Conservation (phyloP, 192 early-diverging fungal species). For the Kappamyces sp. region DNA sequence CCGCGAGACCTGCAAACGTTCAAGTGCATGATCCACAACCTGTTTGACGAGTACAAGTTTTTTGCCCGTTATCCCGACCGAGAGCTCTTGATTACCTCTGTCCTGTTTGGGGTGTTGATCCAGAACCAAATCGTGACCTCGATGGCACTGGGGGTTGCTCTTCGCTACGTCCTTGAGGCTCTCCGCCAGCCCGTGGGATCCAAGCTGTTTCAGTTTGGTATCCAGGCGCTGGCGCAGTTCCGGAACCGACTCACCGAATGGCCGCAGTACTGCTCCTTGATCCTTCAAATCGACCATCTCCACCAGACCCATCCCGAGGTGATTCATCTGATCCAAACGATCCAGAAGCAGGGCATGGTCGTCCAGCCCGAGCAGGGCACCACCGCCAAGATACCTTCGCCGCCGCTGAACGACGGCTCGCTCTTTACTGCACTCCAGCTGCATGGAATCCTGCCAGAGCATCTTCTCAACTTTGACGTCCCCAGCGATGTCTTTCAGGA, state of each 20-base stretch:
- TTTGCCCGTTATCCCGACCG: conserved; percentile 92
- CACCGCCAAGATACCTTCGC: conserved; percentile 14
- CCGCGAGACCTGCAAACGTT: conserved; percentile 75
- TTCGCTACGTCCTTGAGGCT: conserved; percentile 86
- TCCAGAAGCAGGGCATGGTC: conserved; percentile 16
- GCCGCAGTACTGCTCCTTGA: conserved; percentile 79
- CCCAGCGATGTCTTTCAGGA: conserved; percentile 67
- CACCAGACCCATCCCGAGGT: conserved; percentile 72
- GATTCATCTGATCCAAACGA: conserved; percentile 54
- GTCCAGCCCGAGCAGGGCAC: conserved; percentile 3
- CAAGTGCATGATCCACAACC: conserved; percentile 83
- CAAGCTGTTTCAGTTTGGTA: conserved; percentile 87
- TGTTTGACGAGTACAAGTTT: conserved; percentile 94
- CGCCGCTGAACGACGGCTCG: conserved; percentile 28
- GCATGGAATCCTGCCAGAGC: conserved; percentile 42
- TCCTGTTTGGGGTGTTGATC: conserved; percentile 85
- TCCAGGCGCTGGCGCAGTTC: conserved; percentile 78
- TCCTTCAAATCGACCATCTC: conserved; percentile 78
- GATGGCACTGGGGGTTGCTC: conserved; percentile 70
- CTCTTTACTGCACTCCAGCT: conserved; percentile 61
- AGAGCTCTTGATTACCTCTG: conserved; percentile 80
- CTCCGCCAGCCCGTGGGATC: conserved; percentile 71
- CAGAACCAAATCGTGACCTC: conserved; percentile 81
- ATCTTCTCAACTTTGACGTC: conserved; percentile 39
- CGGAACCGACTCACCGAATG: conserved; percentile 77